Percentiles rank a stretch among this genome's conserved stretches.
Evolutionary conservation across 139 green algal species (phyloP).

Genomic region (Coccomyxa sp.): DNA sequence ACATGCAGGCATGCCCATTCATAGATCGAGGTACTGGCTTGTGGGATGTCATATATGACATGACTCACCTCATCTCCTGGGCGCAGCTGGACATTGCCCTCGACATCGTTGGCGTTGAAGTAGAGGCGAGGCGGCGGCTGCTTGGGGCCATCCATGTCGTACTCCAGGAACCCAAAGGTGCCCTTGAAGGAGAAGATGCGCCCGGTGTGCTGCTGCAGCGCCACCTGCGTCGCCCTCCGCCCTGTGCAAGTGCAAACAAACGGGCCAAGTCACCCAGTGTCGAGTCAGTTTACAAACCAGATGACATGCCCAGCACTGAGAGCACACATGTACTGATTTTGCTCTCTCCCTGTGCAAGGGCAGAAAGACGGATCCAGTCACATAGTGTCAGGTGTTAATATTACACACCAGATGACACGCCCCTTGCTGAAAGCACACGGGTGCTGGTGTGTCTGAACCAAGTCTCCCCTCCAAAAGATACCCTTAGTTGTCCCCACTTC

Average conservation of each 20-base stretch:
- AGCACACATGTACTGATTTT: too few relatives aligned
- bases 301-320: too few relatives aligned
- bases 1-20: neutral
- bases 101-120: conserved; percentile 34
- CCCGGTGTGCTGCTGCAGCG: conserved; percentile 10
- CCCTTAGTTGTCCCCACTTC: too few relatives aligned
- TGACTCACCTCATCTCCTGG: conserved; percentile 23
- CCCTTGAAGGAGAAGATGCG: conserved; percentile 4
- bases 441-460: too few relatives aligned
- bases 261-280: neutral
- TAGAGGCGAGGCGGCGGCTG: conserved; percentile 19
- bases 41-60: neutral
- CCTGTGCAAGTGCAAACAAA: conserved; percentile 8
- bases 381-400: too few relatives aligned
- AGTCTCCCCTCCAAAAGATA: too few relatives aligned
- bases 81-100: conserved; percentile 15
- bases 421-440: too few relatives aligned
- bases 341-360: too few relatives aligned
- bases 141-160: conserved; percentile 7
- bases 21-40: neutral
- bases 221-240: conserved; percentile 33
- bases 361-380: too few relatives aligned
- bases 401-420: too few relatives aligned
- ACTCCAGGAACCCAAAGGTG: conserved; percentile 3
- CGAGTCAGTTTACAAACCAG: too few relatives aligned